phyloP scores from a whole-genome alignment of 163 green algal genomes.

The Chlorella variabilis region DNA sequence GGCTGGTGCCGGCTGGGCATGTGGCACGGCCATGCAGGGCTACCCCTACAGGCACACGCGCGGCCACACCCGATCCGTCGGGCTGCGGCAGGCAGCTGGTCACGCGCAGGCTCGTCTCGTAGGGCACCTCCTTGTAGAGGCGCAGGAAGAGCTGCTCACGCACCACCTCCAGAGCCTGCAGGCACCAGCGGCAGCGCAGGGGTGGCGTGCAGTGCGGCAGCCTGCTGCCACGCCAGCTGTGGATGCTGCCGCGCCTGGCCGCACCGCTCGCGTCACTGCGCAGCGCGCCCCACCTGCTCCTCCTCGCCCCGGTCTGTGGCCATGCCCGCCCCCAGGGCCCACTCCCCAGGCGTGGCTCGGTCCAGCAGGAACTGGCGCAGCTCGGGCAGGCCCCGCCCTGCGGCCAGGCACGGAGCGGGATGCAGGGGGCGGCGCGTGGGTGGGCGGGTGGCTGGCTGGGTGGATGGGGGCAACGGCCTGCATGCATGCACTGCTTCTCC shows the following conservation, averaged over 20 bases:
- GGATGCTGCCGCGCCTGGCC: neutral
- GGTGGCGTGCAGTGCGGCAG: neutral
- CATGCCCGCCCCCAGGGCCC: conserved; percentile 45
- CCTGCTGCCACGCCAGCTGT: too few species aligned
- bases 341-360: conserved; percentile 42
- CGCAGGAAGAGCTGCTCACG: conserved; percentile 64
- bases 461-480: too few species aligned
- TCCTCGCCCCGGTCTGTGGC: conserved; percentile 23
- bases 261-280: too few species aligned
- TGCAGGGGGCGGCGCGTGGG: too few species aligned
- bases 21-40: too few species aligned
- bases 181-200: neutral
- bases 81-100: conserved; percentile 13
- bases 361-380: conserved; percentile 43
- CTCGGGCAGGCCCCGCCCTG: conserved; percentile 42
- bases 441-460: too few species aligned
- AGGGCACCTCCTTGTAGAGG: conserved; percentile 62
- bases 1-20: too few species aligned
- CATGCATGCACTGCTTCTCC: too few species aligned
- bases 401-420: neutral
- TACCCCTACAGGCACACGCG: too few species aligned
- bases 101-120: conserved; percentile 20
- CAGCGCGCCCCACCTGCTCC: conserved; percentile 11
- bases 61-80: too few species aligned
- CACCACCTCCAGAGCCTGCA: conserved; percentile 64